Evolutionary conservation across 495 filamentous ascomycete genomes (phyloP).

Genomic region (Penicillium odoratum): DNA sequence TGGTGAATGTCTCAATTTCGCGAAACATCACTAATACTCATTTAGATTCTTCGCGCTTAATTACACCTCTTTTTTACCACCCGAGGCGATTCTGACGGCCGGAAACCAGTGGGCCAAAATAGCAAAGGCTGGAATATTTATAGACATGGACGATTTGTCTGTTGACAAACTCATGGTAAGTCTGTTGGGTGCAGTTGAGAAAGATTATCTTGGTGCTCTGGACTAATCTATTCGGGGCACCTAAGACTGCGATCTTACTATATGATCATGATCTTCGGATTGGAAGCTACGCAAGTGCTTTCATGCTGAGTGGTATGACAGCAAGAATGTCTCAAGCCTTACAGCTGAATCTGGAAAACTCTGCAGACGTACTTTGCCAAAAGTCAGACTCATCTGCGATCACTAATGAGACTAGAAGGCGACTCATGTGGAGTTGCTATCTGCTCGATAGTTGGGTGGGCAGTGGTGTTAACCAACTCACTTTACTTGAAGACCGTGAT

Average conservation of each 20-base stretch:
- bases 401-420: conserved; percentile 30
- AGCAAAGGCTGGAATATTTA: conserved; percentile 27
- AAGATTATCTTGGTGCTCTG: background rate
- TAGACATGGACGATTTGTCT: conserved; percentile 29
- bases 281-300: conserved; percentile 36
- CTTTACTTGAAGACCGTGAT: conserved; percentile 31
- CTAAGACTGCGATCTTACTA: conserved; percentile 29
- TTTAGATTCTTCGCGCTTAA: conserved; percentile 27
- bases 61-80: conserved; percentile 12
- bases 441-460: conserved; percentile 37
- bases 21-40: background rate
- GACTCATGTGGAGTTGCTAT: conserved; percentile 42
- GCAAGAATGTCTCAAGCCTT: conserved; percentile 39
- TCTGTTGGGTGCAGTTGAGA: background rate
- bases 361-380: conserved; percentile 33
- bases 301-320: conserved; percentile 38
- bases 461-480: conserved; percentile 36
- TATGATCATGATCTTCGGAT: conserved; percentile 35
- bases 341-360: conserved; percentile 37
- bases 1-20: conserved; percentile 7
- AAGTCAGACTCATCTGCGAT: conserved; percentile 17
- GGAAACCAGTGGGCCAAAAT: conserved; percentile 33
- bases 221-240: no score
- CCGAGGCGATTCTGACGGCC: conserved; percentile 16
- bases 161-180: conserved; percentile 38